Conservation (phyloP, 1,139 yeast genomes). For the Yarrowia galli region DNA sequence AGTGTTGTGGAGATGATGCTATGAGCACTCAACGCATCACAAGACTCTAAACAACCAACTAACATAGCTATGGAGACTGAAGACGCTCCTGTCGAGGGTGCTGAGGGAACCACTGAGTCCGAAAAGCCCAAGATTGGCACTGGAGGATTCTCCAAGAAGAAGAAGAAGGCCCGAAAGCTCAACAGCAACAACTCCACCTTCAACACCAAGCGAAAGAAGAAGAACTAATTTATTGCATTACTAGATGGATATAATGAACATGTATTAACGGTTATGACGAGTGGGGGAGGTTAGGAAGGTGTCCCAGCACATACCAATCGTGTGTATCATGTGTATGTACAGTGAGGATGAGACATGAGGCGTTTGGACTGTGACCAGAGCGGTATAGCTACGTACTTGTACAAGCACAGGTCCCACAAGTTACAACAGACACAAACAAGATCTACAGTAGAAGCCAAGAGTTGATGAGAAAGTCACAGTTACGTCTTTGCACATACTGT, state of each 20-base stretch:
- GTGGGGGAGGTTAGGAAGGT: not conserved
- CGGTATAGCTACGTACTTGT: too few relatives aligned
- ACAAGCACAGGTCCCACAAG: too few relatives aligned
- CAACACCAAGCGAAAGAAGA: slow-evolving; percentile 29
- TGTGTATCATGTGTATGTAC: too few relatives aligned
- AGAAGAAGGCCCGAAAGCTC: slow-evolving; percentile 37
- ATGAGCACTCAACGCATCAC: too few relatives aligned
- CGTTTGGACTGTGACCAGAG: too few relatives aligned
- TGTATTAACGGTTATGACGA: not conserved
- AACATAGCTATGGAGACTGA: slow-evolving; percentile 34
- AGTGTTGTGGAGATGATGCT: too few relatives aligned
- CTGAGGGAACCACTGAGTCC: slow-evolving; percentile 36
- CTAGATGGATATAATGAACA: slow-evolving; percentile 30
- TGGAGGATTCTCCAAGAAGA: slow-evolving; percentile 32
- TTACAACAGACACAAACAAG: too few relatives aligned
- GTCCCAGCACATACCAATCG: too few relatives aligned
- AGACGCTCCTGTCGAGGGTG: slow-evolving; percentile 6
- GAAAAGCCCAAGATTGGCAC: slow-evolving; percentile 39
- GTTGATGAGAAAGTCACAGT: too few relatives aligned
- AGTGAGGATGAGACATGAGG: not conserved
- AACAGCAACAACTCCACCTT: slow-evolving; percentile 12
- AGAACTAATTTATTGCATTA: slow-evolving; percentile 36
- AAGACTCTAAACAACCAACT: not conserved
- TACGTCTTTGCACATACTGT: too few relatives aligned
- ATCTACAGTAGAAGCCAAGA: too few relatives aligned